Conservation (phyloP, 1,284 basidiomycete genomes). For the Ceraceosorus bombacis region DNA sequence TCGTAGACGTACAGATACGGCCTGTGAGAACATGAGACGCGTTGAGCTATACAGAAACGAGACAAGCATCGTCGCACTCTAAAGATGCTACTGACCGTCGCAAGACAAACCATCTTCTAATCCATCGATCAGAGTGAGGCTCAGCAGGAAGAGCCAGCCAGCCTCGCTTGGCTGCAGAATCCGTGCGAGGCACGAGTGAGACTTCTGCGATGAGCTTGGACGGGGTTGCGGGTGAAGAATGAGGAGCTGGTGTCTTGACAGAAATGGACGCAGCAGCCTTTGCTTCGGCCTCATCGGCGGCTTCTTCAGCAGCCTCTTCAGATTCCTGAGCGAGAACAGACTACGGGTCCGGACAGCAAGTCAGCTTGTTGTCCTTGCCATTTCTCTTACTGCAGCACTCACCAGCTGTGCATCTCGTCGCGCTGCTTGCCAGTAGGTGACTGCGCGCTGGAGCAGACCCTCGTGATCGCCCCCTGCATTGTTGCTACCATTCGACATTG, state of each 20-base stretch:
- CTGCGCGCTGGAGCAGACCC: slow-evolving; percentile 18
- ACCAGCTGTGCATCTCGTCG: slow-evolving; percentile 15
- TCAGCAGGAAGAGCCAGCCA: slow-evolving; percentile 69
- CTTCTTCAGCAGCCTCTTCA: slow-evolving; percentile 7
- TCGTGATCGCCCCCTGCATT: slow-evolving; percentile 13
- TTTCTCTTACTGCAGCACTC: not conserved
- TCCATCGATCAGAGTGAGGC: slow-evolving; percentile 72
- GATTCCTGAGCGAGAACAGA: slow-evolving; percentile 6
- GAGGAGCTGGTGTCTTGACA: not conserved
- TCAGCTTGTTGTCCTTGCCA: not conserved
- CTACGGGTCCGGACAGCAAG: not conserved
- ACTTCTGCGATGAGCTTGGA: slow-evolving; percentile 30
- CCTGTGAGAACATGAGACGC: slow-evolving; percentile 49
- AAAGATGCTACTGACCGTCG: slow-evolving; percentile 44
- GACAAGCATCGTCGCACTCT: not conserved
- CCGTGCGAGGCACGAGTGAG: slow-evolving; percentile 53
- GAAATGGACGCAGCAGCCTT: not conserved
- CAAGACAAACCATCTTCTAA: slow-evolving; percentile 77
- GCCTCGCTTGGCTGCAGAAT: slow-evolving; percentile 75
- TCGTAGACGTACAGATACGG: slow-evolving; percentile 84
- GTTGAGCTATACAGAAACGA: no score
- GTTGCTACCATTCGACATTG: slow-evolving; percentile 2
- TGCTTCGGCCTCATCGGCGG: slow-evolving; percentile 1
- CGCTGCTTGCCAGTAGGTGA: slow-evolving; percentile 27
- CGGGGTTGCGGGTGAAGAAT: slow-evolving; percentile 2